Conservation (phyloP, 2,329 filamentous ascomycete genomes). For the Orbilia blumenaviensis region DNA sequence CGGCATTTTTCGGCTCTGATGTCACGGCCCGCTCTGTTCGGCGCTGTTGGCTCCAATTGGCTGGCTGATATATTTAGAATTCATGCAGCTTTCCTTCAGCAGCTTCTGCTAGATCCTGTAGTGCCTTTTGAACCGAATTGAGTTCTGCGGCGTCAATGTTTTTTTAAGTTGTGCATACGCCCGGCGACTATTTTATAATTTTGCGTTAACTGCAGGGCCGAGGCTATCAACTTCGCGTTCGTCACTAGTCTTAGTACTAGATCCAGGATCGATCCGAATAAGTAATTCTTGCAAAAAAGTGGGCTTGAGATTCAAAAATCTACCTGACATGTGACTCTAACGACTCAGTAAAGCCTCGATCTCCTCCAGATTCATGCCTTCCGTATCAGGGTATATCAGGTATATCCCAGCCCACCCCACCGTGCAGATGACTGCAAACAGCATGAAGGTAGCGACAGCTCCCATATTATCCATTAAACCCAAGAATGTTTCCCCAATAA, state of each 20-base stretch:
- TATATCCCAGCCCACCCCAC: slow-evolving; percentile 64
- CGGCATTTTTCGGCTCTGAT: slow-evolving; percentile 34
- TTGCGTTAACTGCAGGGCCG: too few species aligned
- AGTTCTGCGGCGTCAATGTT: too few species aligned
- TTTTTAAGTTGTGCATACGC: too few species aligned
- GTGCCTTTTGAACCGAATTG: neutral
- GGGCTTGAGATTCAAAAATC: neutral
- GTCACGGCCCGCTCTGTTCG: slow-evolving; percentile 8
- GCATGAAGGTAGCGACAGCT: slow-evolving; percentile 49
- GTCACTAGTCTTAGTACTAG: too few species aligned
- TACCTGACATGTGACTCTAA: slow-evolving; percentile 1
- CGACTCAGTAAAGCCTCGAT: slow-evolving; percentile 59
- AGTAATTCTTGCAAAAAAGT: neutral
- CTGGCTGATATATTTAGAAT: neutral
- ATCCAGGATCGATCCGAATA: neutral
- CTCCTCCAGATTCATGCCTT: slow-evolving; percentile 68
- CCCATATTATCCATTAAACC: slow-evolving; percentile 79
- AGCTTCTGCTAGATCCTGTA: too few species aligned
- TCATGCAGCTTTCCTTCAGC: neutral
- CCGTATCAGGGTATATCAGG: slow-evolving; percentile 67
- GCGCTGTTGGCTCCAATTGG: slow-evolving; percentile 12
- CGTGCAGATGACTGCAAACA: slow-evolving; percentile 60
- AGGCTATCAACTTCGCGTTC: too few species aligned
- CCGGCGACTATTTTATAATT: neutral
- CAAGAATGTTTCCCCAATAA: slow-evolving; percentile 85